Conservation (phyloP, 2,329 filamentous ascomycete genomes). For the Paecilomyces dactylethromorphus region DNA sequence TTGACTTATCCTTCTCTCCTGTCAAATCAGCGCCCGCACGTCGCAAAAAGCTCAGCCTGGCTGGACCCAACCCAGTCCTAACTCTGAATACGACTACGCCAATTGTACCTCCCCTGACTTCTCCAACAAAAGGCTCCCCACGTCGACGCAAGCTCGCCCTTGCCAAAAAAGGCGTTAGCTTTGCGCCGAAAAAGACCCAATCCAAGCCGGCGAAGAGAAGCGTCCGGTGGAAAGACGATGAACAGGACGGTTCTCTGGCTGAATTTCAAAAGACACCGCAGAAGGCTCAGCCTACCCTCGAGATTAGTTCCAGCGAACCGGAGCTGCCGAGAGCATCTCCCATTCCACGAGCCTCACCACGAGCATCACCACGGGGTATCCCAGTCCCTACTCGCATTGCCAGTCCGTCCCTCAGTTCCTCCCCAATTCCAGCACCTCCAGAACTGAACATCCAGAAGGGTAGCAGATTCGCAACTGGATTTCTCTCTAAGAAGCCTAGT, state of each 20-base stretch:
- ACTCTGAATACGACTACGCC: constrained; percentile 20
- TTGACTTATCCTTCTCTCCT: constrained; percentile 59
- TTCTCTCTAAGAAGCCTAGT: constrained; percentile 64
- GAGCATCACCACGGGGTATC: constrained; percentile 36
- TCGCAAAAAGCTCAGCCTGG: constrained; percentile 47
- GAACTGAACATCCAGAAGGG: constrained; percentile 57
- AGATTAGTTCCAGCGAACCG: constrained; percentile 48
- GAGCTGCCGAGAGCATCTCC: constrained; percentile 47
- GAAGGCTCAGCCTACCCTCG: constrained; percentile 55
- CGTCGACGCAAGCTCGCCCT: constrained; percentile 61
- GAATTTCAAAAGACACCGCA: constrained; percentile 90
- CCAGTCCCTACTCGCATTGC: constrained; percentile 29
- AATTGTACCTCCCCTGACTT: constrained; percentile 36
- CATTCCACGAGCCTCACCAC: constrained; percentile 12
- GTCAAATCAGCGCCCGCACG: constrained; percentile 68
- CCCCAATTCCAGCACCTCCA: constrained; percentile 51
- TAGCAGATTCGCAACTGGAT: constrained; percentile 81
- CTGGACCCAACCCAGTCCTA: constrained; percentile 21
- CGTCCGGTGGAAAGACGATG: constrained; percentile 90
- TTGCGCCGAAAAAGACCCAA: constrained; percentile 65
- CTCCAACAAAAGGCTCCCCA: constrained; percentile 73
- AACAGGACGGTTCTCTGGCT: constrained; percentile 73
- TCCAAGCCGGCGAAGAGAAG: constrained; percentile 64
- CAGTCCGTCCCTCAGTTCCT: constrained; percentile 42
- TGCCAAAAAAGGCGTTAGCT: constrained; percentile 67